A percentile compares a stretch with the other conserved stretches of the same genome.
These are phyloP conservation scores for Candida methanosorbosa DNA, from an alignment of 805 yeast genomes.

Conservation along the genomic window DNA sequence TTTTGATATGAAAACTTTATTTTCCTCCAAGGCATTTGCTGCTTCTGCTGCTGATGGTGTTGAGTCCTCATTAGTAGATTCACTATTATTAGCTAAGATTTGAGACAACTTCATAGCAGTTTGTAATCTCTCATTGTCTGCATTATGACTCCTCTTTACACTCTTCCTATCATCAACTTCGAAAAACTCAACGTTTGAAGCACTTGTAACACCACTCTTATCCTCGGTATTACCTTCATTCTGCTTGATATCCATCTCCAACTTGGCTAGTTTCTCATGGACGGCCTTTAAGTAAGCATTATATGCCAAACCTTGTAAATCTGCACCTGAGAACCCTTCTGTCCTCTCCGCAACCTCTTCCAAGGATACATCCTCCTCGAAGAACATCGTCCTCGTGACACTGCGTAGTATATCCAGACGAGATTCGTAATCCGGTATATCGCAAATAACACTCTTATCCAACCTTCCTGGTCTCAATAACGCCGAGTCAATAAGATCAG, in stretches of 20 bases:
- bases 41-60: slow-evolving; percentile 10
- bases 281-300: slow-evolving; percentile 87
- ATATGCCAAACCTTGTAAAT: slow-evolving; percentile 83
- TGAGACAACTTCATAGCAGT: slow-evolving; percentile 13
- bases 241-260: slow-evolving; percentile 16
- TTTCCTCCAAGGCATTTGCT: slow-evolving; percentile 2
- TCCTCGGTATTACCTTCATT: slow-evolving; percentile 2
- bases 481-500: slow-evolving; percentile 93
- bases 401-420: slow-evolving; percentile 63
- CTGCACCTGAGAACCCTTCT: slow-evolving; percentile 89
- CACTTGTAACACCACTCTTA: background rate
- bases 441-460: slow-evolving; percentile 87
- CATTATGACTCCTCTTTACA: slow-evolving; percentile 1
- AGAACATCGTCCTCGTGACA: slow-evolving; percentile 51
- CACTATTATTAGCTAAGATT: slow-evolving; percentile 4
- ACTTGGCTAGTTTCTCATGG: slow-evolving; percentile 52
- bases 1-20: slow-evolving; percentile 36
- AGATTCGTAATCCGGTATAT: slow-evolving; percentile 67
- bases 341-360: slow-evolving; percentile 47
- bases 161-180: slow-evolving; percentile 5
- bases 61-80: slow-evolving; percentile 8
- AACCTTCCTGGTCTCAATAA: slow-evolving; percentile 91
- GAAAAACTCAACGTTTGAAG: slow-evolving; percentile 12
- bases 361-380: slow-evolving; percentile 44
- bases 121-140: slow-evolving; percentile 4